Evolutionary conservation across 169 alveolate species (phyloP).

Genomic region (Perkinsus olseni): DNA sequence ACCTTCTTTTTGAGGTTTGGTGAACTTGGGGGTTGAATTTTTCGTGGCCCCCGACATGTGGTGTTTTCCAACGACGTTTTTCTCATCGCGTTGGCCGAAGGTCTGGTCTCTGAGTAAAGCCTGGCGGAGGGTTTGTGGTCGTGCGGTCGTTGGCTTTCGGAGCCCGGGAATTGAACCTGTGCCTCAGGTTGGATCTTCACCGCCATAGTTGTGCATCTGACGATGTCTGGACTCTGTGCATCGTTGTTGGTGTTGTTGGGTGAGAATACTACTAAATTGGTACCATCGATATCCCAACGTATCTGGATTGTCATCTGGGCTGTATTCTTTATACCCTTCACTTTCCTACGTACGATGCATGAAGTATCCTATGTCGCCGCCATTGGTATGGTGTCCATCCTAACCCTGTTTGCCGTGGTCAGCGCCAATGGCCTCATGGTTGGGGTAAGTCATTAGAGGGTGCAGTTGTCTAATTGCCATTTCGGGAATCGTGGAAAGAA

Average conservation of each 20-base stretch:
- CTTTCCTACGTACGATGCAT: not conserved
- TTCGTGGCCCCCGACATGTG: too few species aligned
- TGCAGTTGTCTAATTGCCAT: not conserved
- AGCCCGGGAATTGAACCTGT: too few species aligned
- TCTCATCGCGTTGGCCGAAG: too few species aligned
- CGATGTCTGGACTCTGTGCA: not conserved
- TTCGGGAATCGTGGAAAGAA: too few species aligned
- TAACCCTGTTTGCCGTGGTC: not conserved
- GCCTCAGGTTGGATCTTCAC: not conserved
- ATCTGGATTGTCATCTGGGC: not conserved
- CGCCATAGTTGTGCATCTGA: not conserved
- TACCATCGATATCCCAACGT: not conserved
- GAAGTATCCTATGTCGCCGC: not conserved
- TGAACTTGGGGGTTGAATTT: too few species aligned
- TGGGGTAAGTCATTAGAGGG: not conserved
- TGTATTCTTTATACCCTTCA: not conserved
- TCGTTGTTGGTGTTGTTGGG: not conserved
- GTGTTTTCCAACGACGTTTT: too few species aligned
- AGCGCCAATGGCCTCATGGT: not conserved
- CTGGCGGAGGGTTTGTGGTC: too few species aligned
- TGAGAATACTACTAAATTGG: not conserved
- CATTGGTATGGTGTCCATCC: not conserved
- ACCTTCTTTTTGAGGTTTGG: too few species aligned
- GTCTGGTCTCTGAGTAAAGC: too few species aligned
- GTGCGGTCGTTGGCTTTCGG: too few species aligned